Conservation (phyloP, 257 asterid genomes). For the Solanum megistacrolobum region DNA sequence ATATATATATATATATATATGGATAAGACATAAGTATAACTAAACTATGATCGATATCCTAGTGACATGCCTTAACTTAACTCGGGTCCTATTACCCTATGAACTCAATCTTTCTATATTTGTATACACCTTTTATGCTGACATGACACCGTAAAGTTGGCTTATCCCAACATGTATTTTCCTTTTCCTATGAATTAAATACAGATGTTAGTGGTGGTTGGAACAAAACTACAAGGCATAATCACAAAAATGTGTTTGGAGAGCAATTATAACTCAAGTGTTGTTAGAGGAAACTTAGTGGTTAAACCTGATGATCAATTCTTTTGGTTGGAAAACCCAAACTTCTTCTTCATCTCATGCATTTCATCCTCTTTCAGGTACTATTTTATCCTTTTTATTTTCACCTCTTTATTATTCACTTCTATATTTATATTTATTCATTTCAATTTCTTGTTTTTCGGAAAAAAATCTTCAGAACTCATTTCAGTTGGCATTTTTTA, state of each 20-base stretch:
- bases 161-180: not conserved
- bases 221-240: conserved; percentile 66
- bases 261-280: conserved; percentile 36
- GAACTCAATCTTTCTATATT: too few relatives aligned
- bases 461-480: conserved; percentile 40
- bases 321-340: conserved; percentile 57
- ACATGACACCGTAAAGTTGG: not conserved
- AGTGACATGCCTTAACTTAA: not conserved
- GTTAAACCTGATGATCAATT: conserved; percentile 64
- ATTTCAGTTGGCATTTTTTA: conserved; percentile 65
- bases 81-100: too few relatives aligned
- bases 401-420: not conserved
- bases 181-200: not conserved
- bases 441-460: not conserved
- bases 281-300: conserved; percentile 42
- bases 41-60: not conserved
- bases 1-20: too few relatives aligned
- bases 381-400: not conserved
- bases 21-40: not conserved
- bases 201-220: conserved; percentile 53
- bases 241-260: conserved; percentile 71
- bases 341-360: conserved; percentile 70
- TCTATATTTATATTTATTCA: not conserved
- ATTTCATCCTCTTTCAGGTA: conserved; percentile 69
- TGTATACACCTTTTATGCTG: not conserved